phyloP scores from a whole-genome alignment of 2,329 filamentous ascomycete genomes.

The Sodiomyces alkalinus region DNA sequence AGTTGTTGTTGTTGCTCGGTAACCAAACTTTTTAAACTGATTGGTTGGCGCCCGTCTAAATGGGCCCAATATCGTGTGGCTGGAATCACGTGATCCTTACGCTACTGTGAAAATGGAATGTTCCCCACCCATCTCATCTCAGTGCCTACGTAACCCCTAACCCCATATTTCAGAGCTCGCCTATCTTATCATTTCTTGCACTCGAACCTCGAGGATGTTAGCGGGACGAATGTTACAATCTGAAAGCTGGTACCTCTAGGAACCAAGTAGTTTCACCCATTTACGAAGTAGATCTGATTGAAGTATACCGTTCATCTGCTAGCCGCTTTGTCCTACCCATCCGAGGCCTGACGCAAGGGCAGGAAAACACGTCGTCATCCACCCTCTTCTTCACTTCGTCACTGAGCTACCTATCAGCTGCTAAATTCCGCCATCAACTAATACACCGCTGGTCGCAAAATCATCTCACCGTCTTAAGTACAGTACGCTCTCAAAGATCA shows the following conservation, averaged over 20 bases:
- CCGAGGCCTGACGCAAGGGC: constrained; percentile 7
- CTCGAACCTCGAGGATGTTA: no score
- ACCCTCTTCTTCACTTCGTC: constrained; percentile 3
- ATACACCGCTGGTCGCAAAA: neutral
- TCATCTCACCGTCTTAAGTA: no score
- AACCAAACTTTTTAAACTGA: constrained; percentile 1
- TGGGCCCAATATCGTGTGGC: constrained; percentile 1
- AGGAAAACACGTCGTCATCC: constrained; percentile 10
- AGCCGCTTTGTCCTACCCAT: constrained; percentile 2
- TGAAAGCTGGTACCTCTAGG: no score
- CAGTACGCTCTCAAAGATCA: no score
- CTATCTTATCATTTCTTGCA: neutral
- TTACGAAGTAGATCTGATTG: no score
- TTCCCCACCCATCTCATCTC: constrained; percentile 2
- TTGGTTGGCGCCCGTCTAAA: neutral
- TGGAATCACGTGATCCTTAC: constrained; percentile 2
- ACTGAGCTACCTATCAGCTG: constrained; percentile 4
- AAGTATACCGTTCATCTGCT: no score
- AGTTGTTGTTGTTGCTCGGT: constrained; percentile 4
- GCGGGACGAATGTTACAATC: no score
- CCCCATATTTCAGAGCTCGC: no score
- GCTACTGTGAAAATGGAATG: constrained; percentile 1
- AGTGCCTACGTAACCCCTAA: no score
- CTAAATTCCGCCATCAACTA: constrained; percentile 6
- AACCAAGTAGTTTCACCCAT: no score